Percentiles rank a stretch among this genome's conserved stretches.
phyloP scores from a whole-genome alignment of 441 rosid genomes.

The Syzygium malaccense region DNA sequence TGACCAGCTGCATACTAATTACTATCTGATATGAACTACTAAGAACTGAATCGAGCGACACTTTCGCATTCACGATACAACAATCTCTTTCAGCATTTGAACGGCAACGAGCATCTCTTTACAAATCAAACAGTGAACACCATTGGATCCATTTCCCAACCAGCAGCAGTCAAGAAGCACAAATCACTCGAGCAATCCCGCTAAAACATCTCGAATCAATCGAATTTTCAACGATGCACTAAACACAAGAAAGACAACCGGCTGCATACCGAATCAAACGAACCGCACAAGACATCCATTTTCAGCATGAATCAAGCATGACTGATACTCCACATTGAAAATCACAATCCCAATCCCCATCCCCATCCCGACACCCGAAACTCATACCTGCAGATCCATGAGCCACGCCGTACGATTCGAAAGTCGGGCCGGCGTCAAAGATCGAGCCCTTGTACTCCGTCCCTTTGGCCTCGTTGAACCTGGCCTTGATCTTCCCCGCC shows the following conservation, averaged over 20 bases:
- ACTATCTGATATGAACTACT: neutral
- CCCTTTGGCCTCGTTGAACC: conserved; percentile 39
- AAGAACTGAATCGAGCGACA: neutral
- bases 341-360: neutral
- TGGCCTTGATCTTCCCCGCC: conserved; percentile 47
- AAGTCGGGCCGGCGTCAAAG: conserved; percentile 72
- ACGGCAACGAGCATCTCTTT: neutral
- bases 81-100: neutral
- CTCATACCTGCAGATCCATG: conserved; percentile 72
- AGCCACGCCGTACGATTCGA: conserved; percentile 62
- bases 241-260: neutral
- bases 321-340: neutral
- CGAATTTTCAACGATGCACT: neutral
- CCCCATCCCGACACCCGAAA: neutral
- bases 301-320: neutral
- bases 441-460: conserved; percentile 48
- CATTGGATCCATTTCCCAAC: neutral
- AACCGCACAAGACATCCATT: neutral
- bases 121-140: neutral
- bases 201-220: neutral
- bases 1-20: neutral
- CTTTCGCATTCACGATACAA: neutral
- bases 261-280: neutral
- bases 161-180: neutral
- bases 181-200: neutral